Evolutionary conservation across 2,329 filamentous ascomycete species (phyloP).

Genomic region (Aspergillus novoparasiticus): DNA sequence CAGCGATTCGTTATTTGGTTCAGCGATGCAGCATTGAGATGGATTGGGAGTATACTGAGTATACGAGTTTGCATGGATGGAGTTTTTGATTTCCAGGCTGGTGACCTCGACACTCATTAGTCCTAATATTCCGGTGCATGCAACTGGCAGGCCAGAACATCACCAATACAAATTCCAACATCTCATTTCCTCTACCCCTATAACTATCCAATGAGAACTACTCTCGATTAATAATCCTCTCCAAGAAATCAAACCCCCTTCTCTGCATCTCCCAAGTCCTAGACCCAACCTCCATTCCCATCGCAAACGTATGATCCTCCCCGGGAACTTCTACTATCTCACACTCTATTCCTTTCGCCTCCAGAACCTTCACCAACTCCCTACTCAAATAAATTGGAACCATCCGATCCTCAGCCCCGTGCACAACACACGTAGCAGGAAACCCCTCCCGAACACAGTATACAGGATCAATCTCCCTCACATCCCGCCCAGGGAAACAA

Average conservation of each 20-base stretch:
- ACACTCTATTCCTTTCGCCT: constrained; percentile 34
- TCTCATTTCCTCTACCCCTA: not conserved
- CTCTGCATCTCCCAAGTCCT: constrained; percentile 38
- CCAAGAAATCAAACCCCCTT: constrained; percentile 47
- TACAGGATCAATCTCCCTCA: constrained; percentile 35
- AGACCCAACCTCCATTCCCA: constrained; percentile 45
- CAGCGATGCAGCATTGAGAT: constrained; percentile 1
- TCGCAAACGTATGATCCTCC: constrained; percentile 50
- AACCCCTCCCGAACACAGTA: constrained; percentile 33
- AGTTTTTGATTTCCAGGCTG: constrained; percentile 1
- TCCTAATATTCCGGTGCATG: constrained; percentile 1
- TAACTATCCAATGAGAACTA: not conserved
- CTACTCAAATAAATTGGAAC: constrained; percentile 42
- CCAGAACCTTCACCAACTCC: constrained; percentile 29
- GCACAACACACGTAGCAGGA: constrained; percentile 48
- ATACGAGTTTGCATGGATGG: constrained; percentile 3
- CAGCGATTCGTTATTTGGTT: not conserved
- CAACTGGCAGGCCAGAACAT: not conserved
- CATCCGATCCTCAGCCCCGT: constrained; percentile 44
- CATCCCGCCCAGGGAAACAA: constrained; percentile 33
- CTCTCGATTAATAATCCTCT: constrained; percentile 24
- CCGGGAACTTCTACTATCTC: constrained; percentile 42
- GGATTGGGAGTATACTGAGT: not conserved
- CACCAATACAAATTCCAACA: not conserved
- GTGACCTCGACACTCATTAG: not conserved